These are phyloP conservation scores for Vitis vinifera DNA, from an alignment of 164 flowering plant genomes.

Conservation along the genomic window ASM3070453v1 NC_081816.1:2521001-2521500, in stretches of 20 bases:
- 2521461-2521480: too few species aligned
- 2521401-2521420: neutral
- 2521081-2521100: neutral
- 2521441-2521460: too few species aligned
- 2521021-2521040: neutral
- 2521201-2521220: slow-evolving; percentile 1
- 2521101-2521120: neutral
- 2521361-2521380: slow-evolving; percentile 7
- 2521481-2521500: too few species aligned
- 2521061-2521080: slow-evolving; percentile 3
- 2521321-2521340: neutral
- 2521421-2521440: too few species aligned
- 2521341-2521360: neutral
- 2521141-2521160: neutral
- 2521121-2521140: slow-evolving; percentile 1
- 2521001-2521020: neutral
- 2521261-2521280: neutral
- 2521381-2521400: neutral
- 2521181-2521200: neutral
- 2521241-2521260: neutral
- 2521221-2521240: neutral
- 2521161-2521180: slow-evolving; percentile 3
- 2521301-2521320: neutral
- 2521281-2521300: slow-evolving; percentile 1
- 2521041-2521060: neutral